Conservation (phyloP, 2,329 filamentous ascomycete genomes). For the Pyrenochaeta sp. region DNA sequence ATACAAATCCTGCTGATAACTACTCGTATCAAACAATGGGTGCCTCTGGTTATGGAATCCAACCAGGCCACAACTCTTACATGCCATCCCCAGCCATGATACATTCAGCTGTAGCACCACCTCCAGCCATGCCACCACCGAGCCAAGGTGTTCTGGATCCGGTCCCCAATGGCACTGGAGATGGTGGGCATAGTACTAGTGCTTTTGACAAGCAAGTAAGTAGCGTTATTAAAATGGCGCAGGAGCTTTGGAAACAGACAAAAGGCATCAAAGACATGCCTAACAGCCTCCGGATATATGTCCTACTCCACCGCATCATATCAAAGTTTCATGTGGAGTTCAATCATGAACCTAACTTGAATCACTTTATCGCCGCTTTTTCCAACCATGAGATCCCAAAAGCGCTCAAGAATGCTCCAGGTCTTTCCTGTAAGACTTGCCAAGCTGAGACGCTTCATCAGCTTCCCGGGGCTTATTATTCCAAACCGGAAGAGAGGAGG, state of each 20-base stretch:
- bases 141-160: slow-evolving; percentile 26
- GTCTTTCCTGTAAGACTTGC: slow-evolving; percentile 55
- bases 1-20: slow-evolving; percentile 36
- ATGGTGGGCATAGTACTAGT: slow-evolving; percentile 40
- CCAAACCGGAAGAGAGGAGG: slow-evolving; percentile 48
- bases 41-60: slow-evolving; percentile 36
- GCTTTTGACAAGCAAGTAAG: slow-evolving; percentile 51
- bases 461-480: slow-evolving; percentile 40
- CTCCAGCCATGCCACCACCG: slow-evolving; percentile 28
- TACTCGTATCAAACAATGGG: slow-evolving; percentile 42
- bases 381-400: slow-evolving; percentile 51
- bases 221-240: slow-evolving; percentile 57
- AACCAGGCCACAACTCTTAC: slow-evolving; percentile 33
- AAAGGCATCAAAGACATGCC: slow-evolving; percentile 67
- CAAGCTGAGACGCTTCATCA: slow-evolving; percentile 37
- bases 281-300: slow-evolving; percentile 67
- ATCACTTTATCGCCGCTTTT: slow-evolving; percentile 60
- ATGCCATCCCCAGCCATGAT: slow-evolving; percentile 42
- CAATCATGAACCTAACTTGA: slow-evolving; percentile 63
- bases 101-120: slow-evolving; percentile 36
- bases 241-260: slow-evolving; percentile 69
- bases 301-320: slow-evolving; percentile 69
- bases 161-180: slow-evolving; percentile 21
- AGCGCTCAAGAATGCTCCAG: slow-evolving; percentile 53
- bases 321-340: slow-evolving; percentile 66